Percentiles rank a stretch among this genome's conserved stretches.
Conservation (phyloP, 257 asterid genomes). For the Penstemon davidsonii region DNA sequence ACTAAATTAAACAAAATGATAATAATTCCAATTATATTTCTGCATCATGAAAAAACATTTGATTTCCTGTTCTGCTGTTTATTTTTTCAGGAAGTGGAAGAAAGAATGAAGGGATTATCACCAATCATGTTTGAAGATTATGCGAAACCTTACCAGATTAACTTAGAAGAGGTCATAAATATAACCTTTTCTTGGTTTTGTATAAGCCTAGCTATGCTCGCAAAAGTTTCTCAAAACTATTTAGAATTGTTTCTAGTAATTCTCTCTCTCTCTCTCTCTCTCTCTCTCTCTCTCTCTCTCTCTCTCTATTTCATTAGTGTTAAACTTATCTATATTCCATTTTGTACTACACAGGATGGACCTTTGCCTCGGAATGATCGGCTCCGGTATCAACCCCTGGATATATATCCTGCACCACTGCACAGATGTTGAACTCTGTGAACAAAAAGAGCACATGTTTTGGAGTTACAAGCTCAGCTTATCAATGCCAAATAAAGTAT, state of each 20-base stretch:
- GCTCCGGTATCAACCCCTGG: constrained; percentile 69
- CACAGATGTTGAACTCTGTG: constrained; percentile 59
- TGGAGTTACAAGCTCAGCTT: not conserved
- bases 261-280: not conserved
- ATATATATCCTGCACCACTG: constrained; percentile 84
- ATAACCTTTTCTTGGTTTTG: constrained; percentile 1
- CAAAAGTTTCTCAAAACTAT: too few species aligned
- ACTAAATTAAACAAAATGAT: constrained; percentile 8
- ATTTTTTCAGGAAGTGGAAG: constrained; percentile 81
- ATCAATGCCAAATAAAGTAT: not conserved
- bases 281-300: not conserved
- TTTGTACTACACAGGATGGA: constrained; percentile 54
- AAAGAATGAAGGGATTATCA: constrained; percentile 58
- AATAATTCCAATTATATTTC: too few species aligned
- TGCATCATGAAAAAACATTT: not conserved
- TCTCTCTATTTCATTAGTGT: not conserved
- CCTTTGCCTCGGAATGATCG: constrained; percentile 73
- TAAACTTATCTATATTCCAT: constrained; percentile 5
- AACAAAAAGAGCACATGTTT: too few species aligned
- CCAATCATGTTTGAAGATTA: constrained; percentile 91
- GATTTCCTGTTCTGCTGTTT: constrained; percentile 17
- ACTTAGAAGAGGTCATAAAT: constrained; percentile 61
- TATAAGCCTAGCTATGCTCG: too few species aligned
- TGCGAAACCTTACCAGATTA: constrained; percentile 77
- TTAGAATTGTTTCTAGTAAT: too few species aligned